Base-by-base conservation (phyloP, 1,284 basidiomycete species). In the Austroboletus sp. region DNA sequence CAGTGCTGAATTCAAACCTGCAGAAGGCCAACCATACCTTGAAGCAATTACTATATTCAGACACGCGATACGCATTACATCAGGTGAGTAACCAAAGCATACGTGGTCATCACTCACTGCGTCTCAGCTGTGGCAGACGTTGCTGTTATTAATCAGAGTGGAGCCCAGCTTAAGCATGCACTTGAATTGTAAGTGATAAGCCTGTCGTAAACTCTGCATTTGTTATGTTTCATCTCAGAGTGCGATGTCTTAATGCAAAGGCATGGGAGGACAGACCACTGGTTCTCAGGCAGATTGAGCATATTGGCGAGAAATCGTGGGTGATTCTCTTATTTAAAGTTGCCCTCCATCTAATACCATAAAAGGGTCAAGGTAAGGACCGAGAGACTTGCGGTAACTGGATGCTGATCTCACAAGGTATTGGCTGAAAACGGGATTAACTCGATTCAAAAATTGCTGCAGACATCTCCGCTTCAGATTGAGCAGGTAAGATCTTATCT, bases 271-370 rank as follows among this genome's bases (percentile, higher is more conserved):
- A 89, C 57, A 71, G 87, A 30, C 83, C 88, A 11, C 70, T 81
- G 16, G 84, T 89, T 12, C 70, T 92, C 46, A 76, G 82, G 41
- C 89, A 92, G 58, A 74, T 92, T 39, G 82, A 87, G 37, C 78
- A 82, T 17, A 82, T 92, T 40, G 89, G 89, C 33, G 87, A 90
- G 57, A 89, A 89, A 75, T 89, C 85, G 86, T 89, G 48, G 60
- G 81, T 66, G 35, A 46, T 35, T 13, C 16, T 34, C 33, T 15
- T 15, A 25, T 36, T 11, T 21, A 44, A 38, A 13, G 3, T n/a
- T 31, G 5, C 4, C 9, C 36, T 31, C 27, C 42, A 42, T 36
- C 29, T 44, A 34, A 55, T 6, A 6, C 35, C 27, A 12, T 29
- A 33, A 31, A 45, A 82, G 79, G 31, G 69, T 82, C 48, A 82